Percentiles rank a stretch among this genome's conserved stretches.
Evolutionary conservation across 140 eudicot species (phyloP).

Genomic region (Cichorium intybus): DNA sequence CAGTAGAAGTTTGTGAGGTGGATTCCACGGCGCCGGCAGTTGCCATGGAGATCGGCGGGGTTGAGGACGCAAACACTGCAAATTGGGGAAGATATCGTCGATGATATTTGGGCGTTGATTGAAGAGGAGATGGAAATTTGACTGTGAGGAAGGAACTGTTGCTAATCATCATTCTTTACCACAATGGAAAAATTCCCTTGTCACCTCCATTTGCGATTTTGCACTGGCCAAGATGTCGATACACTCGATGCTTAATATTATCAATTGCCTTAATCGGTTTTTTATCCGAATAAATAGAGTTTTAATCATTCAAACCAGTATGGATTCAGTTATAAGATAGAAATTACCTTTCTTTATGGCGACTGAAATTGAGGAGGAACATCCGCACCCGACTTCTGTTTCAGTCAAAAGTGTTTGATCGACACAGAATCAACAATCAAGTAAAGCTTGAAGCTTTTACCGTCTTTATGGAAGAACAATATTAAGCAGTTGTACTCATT

Average conservation of each 20-base stretch:
- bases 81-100: constrained; percentile 23
- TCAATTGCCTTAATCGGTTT: not conserved
- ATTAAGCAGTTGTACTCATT: too few species aligned
- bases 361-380: too few species aligned
- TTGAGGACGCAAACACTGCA: constrained; percentile 10
- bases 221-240: not conserved
- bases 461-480: too few species aligned
- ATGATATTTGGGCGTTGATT: constrained; percentile 7
- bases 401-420: too few species aligned
- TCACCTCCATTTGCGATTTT: constrained; percentile 1
- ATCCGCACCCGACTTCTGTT: too few species aligned
- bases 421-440: too few species aligned
- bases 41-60: constrained; percentile 35
- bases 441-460: too few species aligned
- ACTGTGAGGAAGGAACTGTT: constrained; percentile 2
- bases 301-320: too few species aligned
- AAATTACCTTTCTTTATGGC: too few species aligned
- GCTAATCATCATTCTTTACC: constrained; percentile 16
- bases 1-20: constrained; percentile 10
- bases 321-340: too few species aligned
- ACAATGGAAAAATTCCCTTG: not conserved
- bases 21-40: constrained; percentile 19
- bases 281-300: too few species aligned
- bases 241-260: not conserved
- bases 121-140: constrained; percentile 19